phyloP scores from a whole-genome alignment of 2,329 filamentous ascomycete genomes.

The Dryadomyces quercivorus region DNA sequence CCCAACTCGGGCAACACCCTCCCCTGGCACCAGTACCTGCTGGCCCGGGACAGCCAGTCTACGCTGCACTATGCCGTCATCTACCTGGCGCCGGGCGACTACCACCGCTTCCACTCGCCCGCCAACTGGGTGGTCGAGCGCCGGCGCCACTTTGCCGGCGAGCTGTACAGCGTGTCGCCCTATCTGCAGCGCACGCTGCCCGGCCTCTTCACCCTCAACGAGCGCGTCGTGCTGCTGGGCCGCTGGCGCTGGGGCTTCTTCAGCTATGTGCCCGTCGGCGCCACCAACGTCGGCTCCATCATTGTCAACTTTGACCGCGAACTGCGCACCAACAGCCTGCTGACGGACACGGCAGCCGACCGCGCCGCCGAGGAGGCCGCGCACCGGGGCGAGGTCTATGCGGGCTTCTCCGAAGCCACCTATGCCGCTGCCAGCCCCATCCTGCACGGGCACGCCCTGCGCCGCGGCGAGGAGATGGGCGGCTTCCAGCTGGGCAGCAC shows the following conservation, averaged over 20 bases:
- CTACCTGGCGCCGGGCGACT: conserved; percentile 93
- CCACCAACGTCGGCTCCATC: conserved; percentile 95
- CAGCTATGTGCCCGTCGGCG: conserved; percentile 86
- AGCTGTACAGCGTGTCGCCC: conserved; percentile 88
- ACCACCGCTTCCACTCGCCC: conserved; percentile 95
- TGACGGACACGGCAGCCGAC: conserved; percentile 86
- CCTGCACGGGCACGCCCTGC: conserved; percentile 70
- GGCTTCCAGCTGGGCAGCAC: conserved; percentile 94
- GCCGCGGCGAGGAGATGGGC: conserved; percentile 91
- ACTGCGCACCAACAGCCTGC: conserved; percentile 80
- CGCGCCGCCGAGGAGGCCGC: conserved; percentile 70
- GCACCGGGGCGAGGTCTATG: conserved; percentile 65
- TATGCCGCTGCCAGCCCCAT: conserved; percentile 69
- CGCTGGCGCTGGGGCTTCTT: conserved; percentile 98
- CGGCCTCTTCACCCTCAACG: conserved; percentile 91
- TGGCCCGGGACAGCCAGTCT: conserved; percentile 50
- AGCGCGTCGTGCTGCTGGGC: conserved; percentile 85
- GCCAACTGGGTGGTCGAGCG: conserved; percentile 90
- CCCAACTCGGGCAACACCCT: neutral
- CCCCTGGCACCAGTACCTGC: conserved; percentile 59
- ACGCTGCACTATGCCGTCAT: conserved; percentile 82
- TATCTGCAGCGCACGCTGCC: conserved; percentile 89
- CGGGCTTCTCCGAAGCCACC: conserved; percentile 86
- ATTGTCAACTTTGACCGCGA: conserved; percentile 95
- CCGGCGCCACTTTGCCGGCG: conserved; percentile 92